Evolutionary conservation across 2,329 filamentous ascomycete genomes (phyloP).

Genomic region (Raffaelea arxii): DNA sequence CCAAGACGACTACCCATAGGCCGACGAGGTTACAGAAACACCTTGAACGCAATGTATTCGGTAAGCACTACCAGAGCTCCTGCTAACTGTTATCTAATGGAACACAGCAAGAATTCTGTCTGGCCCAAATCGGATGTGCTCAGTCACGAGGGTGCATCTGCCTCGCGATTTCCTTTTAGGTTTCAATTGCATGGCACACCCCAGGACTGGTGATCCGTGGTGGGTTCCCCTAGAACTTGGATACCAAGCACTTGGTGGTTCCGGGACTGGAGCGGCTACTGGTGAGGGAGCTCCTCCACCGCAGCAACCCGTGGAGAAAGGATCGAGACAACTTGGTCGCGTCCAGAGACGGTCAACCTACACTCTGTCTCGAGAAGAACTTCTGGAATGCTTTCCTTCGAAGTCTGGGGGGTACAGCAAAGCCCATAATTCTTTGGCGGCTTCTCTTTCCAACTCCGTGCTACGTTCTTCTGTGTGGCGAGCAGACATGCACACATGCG

Average conservation of each 20-base stretch:
- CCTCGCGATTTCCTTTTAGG: constrained; percentile 49
- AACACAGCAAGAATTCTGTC: constrained; percentile 34
- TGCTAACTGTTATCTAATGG: neutral
- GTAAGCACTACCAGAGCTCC: constrained; percentile 30
- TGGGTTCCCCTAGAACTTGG: constrained; percentile 34
- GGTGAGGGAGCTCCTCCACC: neutral
- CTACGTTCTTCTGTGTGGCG: constrained; percentile 31
- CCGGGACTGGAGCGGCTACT: neutral
- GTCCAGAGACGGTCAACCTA: neutral
- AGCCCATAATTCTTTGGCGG: neutral
- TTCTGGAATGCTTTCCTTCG: constrained; percentile 18
- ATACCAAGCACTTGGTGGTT: neutral
- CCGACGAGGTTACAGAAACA: constrained; percentile 41
- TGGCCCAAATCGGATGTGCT: constrained; percentile 7
- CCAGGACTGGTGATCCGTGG: constrained; percentile 42
- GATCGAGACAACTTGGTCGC: neutral
- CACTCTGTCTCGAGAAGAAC: constrained; percentile 21
- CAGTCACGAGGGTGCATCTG: constrained; percentile 8
- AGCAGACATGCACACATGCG: constrained; percentile 43
- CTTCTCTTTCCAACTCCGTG: neutral
- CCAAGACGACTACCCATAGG: constrained; percentile 19
- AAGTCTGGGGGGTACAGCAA: constrained; percentile 11
- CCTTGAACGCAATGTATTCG: constrained; percentile 54
- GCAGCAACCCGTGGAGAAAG: neutral
- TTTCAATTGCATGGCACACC: constrained; percentile 47